Evolutionary conservation across 2,329 filamentous ascomycete genomes (phyloP).

Genomic region (Microdochium nivale): DNA sequence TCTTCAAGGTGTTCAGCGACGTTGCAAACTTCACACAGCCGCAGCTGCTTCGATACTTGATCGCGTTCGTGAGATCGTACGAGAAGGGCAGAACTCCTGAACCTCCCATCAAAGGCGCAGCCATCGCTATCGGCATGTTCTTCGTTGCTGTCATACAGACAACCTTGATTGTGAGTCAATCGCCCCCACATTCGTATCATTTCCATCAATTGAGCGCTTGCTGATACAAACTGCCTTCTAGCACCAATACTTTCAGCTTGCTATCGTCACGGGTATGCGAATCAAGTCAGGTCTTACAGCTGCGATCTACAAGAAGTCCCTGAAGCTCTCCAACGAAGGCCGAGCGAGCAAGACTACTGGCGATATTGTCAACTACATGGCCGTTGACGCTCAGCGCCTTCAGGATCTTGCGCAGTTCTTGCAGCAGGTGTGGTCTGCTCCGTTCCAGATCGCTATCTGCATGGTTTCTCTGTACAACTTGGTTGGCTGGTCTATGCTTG

Average conservation of each 20-base stretch:
- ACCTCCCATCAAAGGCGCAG: constrained; percentile 73
- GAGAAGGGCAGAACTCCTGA: constrained; percentile 48
- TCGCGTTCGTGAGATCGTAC: constrained; percentile 79
- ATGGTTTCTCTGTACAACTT: constrained; percentile 94
- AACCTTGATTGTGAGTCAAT: constrained; percentile 53
- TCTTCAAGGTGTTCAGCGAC: constrained; percentile 89
- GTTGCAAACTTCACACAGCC: constrained; percentile 81
- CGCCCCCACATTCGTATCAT: too few relatives aligned
- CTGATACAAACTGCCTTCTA: constrained; percentile 16
- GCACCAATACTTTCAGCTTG: constrained; percentile 94
- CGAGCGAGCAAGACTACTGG: constrained; percentile 83
- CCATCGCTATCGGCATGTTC: constrained; percentile 91
- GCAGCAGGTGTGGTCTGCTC: constrained; percentile 92
- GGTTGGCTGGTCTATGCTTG: constrained; percentile 92
- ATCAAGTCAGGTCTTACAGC: constrained; percentile 87
- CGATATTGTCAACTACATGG: constrained; percentile 99
- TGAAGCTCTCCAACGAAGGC: constrained; percentile 88
- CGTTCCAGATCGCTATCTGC: constrained; percentile 91
- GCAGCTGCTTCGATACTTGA: constrained; percentile 77
- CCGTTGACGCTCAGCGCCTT: constrained; percentile 90
- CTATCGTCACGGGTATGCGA: constrained; percentile 93
- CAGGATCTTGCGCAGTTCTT: constrained; percentile 94
- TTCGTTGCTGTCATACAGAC: constrained; percentile 79
- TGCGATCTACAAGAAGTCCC: constrained; percentile 85
- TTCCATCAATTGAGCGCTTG: too few relatives aligned